Evolutionary conservation across 208 protist species (phyloP).

Genomic region (Naegleria lovaniensis): DNA sequence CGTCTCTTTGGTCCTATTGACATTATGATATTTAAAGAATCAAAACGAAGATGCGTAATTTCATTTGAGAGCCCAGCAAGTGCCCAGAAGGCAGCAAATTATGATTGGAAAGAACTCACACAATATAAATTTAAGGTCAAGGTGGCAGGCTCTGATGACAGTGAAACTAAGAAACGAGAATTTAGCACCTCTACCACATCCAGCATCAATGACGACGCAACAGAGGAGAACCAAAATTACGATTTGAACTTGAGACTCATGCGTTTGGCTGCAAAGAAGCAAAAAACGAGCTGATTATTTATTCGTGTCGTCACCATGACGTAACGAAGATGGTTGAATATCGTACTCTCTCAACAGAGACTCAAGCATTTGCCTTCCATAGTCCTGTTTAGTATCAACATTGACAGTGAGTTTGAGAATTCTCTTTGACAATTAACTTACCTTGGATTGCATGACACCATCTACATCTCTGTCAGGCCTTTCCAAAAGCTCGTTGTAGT

Average conservation of each 20-base stretch:
- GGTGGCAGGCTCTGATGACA: not conserved
- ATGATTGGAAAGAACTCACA: not conserved
- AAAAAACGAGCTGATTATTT: not conserved
- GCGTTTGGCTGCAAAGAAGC: not conserved
- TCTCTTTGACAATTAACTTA: too few species aligned
- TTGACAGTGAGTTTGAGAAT: too few species aligned
- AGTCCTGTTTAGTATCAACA: too few species aligned
- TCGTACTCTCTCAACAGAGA: too few species aligned
- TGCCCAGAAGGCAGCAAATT: not conserved
- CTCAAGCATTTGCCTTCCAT: too few species aligned
- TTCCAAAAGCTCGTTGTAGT: not conserved
- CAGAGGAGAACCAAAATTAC: not conserved
- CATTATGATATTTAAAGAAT: not conserved
- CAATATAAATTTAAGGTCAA: not conserved
- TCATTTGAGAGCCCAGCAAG: not conserved
- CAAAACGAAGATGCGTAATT: not conserved
- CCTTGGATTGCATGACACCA: not conserved
- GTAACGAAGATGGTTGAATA: too few species aligned
- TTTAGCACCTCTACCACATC: not conserved
- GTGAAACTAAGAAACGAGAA: not conserved
- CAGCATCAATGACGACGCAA: not conserved
- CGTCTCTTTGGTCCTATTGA: not conserved
- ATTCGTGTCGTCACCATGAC: too few species aligned
- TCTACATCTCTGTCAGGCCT: not conserved
- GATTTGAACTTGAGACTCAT: not conserved